Percentiles rank a stretch among this genome's conserved stretches.
Conservation (phyloP, 1,284 basidiomycete genomes). For the Boletus sp. region DNA sequence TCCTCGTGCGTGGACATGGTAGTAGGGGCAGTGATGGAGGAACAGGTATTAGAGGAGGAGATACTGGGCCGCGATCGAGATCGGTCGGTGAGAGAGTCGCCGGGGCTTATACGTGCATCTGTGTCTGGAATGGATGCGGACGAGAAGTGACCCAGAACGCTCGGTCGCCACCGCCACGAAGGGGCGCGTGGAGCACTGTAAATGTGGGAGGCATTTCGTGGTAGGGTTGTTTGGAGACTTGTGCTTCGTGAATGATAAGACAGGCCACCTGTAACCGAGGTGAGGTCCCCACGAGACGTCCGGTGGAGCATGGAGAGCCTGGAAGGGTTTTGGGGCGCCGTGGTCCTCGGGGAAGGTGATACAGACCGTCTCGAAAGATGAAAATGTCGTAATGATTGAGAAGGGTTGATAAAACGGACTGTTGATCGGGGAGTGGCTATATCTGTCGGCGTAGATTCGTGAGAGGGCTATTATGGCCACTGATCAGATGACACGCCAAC, state of each 20-base stretch:
- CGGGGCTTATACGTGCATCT: conserved; percentile 41
- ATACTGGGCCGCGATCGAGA: conserved; percentile 70
- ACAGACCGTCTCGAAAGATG: conserved; percentile 55
- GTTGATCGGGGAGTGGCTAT: conserved; percentile 42
- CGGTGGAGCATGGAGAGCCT: conserved; percentile 51
- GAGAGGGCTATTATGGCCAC: conserved; percentile 29
- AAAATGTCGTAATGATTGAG: conserved; percentile 59
- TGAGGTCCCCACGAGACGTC: conserved; percentile 42
- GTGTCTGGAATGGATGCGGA: conserved; percentile 44
- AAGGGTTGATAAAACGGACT: conserved; percentile 48
- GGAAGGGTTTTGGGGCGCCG: conserved; percentile 42
- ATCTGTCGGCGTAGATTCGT: conserved; percentile 45
- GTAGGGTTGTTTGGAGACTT: conserved; percentile 43
- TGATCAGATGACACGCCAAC: conserved; percentile 24
- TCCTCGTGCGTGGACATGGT: conserved; percentile 38
- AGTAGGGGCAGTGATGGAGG: conserved; percentile 49
- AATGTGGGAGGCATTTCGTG: conserved; percentile 20
- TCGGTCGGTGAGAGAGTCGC: conserved; percentile 48
- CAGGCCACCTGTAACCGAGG: conserved; percentile 31
- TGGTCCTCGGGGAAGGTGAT: conserved; percentile 40
- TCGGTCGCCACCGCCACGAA: conserved; percentile 58
- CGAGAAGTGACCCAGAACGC: conserved; percentile 62
- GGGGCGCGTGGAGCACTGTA: conserved; percentile 31
- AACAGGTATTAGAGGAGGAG: conserved; percentile 63
- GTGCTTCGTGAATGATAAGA: conserved; percentile 49